phyloP scores from a whole-genome alignment of 164 flowering plant species.

The Piper betle region DNA sequence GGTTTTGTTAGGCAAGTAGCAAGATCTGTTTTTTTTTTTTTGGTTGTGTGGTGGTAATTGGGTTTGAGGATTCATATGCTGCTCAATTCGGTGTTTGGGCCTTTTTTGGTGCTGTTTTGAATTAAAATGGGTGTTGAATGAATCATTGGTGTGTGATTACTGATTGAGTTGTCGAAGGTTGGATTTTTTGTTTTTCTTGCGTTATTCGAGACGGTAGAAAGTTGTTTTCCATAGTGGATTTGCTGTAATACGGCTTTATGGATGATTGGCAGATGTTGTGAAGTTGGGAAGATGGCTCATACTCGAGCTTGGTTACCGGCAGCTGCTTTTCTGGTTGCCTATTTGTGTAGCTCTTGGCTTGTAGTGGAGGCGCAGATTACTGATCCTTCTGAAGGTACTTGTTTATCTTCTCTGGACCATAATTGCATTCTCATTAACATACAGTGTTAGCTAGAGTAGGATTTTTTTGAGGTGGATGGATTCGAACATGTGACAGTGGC shows the following conservation, averaged over 20 bases:
- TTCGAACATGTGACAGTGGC: background rate
- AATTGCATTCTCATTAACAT: background rate
- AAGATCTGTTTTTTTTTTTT: no score
- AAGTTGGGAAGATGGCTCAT: background rate
- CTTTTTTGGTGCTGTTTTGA: no score
- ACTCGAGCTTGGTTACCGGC: background rate
- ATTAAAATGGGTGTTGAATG: no score
- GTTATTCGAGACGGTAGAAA: background rate
- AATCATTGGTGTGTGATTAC: no score
- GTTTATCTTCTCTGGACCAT: background rate
- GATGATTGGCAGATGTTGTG: background rate
- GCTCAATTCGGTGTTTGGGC: no score
- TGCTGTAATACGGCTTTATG: background rate
- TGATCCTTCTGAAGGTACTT: conserved; percentile 4
- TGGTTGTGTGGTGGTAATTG: no score
- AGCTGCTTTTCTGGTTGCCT: background rate
- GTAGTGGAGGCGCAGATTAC: conserved; percentile 1
- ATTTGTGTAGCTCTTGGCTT: background rate
- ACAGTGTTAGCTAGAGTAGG: background rate
- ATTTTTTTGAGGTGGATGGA: background rate
- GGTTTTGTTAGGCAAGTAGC: no score
- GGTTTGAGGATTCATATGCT: no score
- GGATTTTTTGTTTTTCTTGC: no score
- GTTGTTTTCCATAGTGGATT: background rate
- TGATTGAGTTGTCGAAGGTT: no score